These are phyloP conservation scores for Astragalus glycyphyllos DNA, from an alignment of 306 rosid genomes.

Conservation along the genomic window DNA sequence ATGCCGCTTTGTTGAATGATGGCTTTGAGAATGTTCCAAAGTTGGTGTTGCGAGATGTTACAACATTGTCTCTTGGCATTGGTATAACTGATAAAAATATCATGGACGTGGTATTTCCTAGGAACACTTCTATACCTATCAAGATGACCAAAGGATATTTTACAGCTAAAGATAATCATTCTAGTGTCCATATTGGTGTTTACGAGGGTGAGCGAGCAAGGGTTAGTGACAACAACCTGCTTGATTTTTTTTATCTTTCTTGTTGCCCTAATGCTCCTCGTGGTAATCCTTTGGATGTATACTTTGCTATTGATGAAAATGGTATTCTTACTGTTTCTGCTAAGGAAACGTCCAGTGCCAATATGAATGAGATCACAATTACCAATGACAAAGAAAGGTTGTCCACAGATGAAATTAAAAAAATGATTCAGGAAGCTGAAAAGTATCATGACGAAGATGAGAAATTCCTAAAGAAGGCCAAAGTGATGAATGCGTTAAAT, in stretches of 20 bases:
- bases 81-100: background rate
- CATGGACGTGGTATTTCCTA: slow-evolving; percentile 24
- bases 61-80: background rate
- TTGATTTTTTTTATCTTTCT: slow-evolving; percentile 41
- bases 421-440: slow-evolving; percentile 55
- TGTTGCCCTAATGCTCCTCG: slow-evolving; percentile 50
- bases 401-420: slow-evolving; percentile 44
- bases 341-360: slow-evolving; percentile 45
- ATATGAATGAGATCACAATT: slow-evolving; percentile 44
- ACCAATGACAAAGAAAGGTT: slow-evolving; percentile 50
- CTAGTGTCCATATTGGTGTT: slow-evolving; percentile 32
- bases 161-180: slow-evolving; percentile 15
- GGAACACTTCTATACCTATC: slow-evolving; percentile 16
- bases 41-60: background rate
- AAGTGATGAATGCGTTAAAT: slow-evolving; percentile 45
- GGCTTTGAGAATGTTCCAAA: too few species aligned
- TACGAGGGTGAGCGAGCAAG: slow-evolving; percentile 65
- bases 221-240: slow-evolving; percentile 39
- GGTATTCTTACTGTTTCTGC: slow-evolving; percentile 48
- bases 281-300: slow-evolving; percentile 41
- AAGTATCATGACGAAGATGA: slow-evolving; percentile 49
- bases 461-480: slow-evolving; percentile 39
- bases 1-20: too few species aligned
- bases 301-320: slow-evolving; percentile 49
- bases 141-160: fast-evolving